These are phyloP conservation scores for Kazachstania viticola DNA, from an alignment of 805 yeast species.

Conservation along the genomic window DNA sequence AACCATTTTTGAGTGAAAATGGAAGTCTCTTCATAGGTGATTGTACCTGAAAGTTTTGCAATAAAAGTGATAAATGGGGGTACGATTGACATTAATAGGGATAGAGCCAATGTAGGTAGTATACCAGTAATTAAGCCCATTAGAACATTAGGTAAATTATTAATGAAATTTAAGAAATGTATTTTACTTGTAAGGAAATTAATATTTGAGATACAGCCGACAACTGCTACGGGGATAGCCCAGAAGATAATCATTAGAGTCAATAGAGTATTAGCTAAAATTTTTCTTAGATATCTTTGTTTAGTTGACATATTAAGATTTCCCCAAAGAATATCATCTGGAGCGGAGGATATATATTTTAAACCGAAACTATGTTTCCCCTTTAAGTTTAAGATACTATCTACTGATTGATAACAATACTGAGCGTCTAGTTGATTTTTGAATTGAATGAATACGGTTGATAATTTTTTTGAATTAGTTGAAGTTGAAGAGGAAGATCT, in stretches of 20 bases:
- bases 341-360: constrained; percentile 52
- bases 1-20: constrained; percentile 78
- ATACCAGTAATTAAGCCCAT: constrained; percentile 82
- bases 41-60: constrained; percentile 65
- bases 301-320: constrained; percentile 50
- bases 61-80: constrained; percentile 72
- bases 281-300: constrained; percentile 44
- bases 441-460: constrained; percentile 74
- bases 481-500: no score
- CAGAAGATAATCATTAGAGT: constrained; percentile 71
- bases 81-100: constrained; percentile 73
- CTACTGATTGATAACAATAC: constrained; percentile 74
- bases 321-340: constrained; percentile 79
- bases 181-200: constrained; percentile 59
- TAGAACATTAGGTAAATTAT: constrained; percentile 56
- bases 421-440: constrained; percentile 80
- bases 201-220: constrained; percentile 85
- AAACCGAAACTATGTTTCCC: constrained; percentile 25
- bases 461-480: constrained; percentile 39
- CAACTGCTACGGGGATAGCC: constrained; percentile 97
- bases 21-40: constrained; percentile 65
- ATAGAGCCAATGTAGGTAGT: constrained; percentile 71
- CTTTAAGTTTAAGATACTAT: constrained; percentile 36
- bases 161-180: constrained; percentile 63
- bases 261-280: constrained; percentile 51